Percentiles rank a stretch among this genome's conserved stretches.
These are phyloP conservation scores for Sphaerulina vaccinii DNA, from an alignment of 2,329 filamentous ascomycete genomes.

Conservation along the genomic window DNA sequence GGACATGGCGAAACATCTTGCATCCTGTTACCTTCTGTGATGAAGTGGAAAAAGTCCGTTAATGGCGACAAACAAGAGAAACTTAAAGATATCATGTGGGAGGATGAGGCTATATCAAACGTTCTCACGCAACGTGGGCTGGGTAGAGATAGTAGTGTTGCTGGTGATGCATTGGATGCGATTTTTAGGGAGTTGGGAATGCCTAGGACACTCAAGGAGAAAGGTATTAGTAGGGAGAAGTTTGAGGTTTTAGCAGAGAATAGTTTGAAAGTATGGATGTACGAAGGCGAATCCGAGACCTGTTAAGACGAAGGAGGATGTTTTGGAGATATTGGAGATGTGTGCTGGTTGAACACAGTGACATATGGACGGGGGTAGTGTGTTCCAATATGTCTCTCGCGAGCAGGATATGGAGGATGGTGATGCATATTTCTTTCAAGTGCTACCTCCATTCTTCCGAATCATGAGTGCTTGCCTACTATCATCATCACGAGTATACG, in stretches of 20 bases:
- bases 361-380: no score
- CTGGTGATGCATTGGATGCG: constrained; percentile 54
- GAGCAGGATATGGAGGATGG: no score
- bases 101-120: constrained; percentile 38
- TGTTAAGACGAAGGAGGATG: constrained; percentile 48
- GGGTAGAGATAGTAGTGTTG: constrained; percentile 39
- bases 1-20: constrained; percentile 62
- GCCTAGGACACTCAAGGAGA: constrained; percentile 54
- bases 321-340: constrained; percentile 53
- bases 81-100: constrained; percentile 44
- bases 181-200: constrained; percentile 54
- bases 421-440: no score
- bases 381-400: no score
- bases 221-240: constrained; percentile 51
- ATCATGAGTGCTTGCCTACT: no score
- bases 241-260: constrained; percentile 51
- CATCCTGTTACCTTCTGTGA: constrained; percentile 55
- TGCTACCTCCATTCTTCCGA: no score
- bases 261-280: constrained; percentile 52
- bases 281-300: constrained; percentile 53
- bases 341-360: not conserved
- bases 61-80: constrained; percentile 44
- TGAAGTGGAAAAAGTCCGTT: constrained; percentile 50
- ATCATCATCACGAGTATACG: no score
- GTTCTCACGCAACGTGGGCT: constrained; percentile 38